Evolutionary conservation across 495 filamentous ascomycete genomes (phyloP).

Genomic region (Lasiosphaeris hirsuta): DNA sequence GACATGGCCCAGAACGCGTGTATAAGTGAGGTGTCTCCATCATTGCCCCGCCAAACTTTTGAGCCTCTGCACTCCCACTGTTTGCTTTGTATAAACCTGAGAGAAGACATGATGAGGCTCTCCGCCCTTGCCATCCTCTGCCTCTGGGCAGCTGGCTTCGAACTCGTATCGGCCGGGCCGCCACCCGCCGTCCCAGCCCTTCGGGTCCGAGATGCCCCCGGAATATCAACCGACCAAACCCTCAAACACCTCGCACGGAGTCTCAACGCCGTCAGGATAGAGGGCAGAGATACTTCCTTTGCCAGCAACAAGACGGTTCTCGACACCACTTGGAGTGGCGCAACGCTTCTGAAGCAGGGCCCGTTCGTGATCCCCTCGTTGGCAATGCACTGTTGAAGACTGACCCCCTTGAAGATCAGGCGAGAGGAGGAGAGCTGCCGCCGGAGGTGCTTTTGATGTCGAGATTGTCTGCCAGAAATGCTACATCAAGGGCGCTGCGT

Average conservation of each 20-base stretch:
- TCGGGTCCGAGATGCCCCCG: neutral
- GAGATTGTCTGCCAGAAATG: conserved; percentile 49
- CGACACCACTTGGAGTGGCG: conserved; percentile 10
- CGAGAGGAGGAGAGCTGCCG: neutral
- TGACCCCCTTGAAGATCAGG: neutral
- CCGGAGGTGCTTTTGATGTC: conserved; percentile 14
- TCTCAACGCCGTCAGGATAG: neutral
- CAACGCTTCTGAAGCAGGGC: neutral
- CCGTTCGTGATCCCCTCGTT: neutral
- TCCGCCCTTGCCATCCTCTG: neutral
- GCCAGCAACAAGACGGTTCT: conserved; percentile 10
- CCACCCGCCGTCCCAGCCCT: neutral
- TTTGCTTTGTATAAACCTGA: too few relatives aligned
- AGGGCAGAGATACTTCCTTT: conserved; percentile 8
- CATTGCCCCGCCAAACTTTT: too few relatives aligned
- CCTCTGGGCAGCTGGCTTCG: neutral
- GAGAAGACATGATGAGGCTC: too few relatives aligned
- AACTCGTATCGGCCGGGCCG: neutral
- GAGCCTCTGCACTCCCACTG: too few relatives aligned
- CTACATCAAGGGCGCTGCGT: conserved; percentile 49
- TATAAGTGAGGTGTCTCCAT: too few relatives aligned
- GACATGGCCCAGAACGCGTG: too few relatives aligned
- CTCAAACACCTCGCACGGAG: conserved; percentile 3
- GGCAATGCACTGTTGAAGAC: neutral
- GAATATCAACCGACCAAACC: neutral